A percentile compares a stretch with the other conserved stretches of the same genome.
Conservation (phyloP, 2,329 filamentous ascomycete genomes). For the Cercospora canescens region DNA sequence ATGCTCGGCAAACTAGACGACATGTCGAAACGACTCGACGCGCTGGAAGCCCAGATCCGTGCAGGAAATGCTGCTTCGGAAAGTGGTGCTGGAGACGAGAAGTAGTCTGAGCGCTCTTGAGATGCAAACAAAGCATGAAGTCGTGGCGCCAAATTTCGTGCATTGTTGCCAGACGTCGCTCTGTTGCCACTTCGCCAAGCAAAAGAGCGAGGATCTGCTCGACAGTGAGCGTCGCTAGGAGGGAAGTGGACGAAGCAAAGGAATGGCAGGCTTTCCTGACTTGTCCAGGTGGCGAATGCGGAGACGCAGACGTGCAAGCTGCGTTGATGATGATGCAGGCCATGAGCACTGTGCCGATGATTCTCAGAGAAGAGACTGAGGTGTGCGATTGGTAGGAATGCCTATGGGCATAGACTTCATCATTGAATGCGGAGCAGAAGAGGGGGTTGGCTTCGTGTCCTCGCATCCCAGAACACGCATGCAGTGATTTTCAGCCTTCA, state of each 20-base stretch:
- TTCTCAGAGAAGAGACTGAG: background rate
- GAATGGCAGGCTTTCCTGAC: background rate
- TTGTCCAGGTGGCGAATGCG: background rate
- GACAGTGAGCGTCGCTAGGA: background rate
- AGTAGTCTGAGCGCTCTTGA: background rate
- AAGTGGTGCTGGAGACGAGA: constrained; percentile 2
- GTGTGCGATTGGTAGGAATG: background rate
- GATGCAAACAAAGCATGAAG: background rate
- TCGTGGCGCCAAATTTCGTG: background rate
- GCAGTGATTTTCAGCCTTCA: background rate
- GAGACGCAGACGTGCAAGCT: background rate
- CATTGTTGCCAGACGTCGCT: background rate
- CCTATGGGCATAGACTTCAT: background rate
- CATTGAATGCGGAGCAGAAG: background rate
- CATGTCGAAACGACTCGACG: constrained; percentile 84
- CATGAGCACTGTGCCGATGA: background rate
- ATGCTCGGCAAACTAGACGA: constrained; percentile 94
- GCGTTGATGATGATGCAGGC: background rate
- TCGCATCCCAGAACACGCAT: background rate
- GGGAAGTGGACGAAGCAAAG: background rate
- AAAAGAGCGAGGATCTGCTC: background rate
- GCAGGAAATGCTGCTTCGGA: constrained; percentile 46
- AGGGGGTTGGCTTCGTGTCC: background rate
- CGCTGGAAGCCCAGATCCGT: constrained; percentile 72
- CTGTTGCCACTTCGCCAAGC: background rate